Evolutionary conservation across 2,329 filamentous ascomycete species (phyloP), one percentile per base, ranked within the genome.

Genomic region (Dothidotthia symphoricarpi): DNA sequence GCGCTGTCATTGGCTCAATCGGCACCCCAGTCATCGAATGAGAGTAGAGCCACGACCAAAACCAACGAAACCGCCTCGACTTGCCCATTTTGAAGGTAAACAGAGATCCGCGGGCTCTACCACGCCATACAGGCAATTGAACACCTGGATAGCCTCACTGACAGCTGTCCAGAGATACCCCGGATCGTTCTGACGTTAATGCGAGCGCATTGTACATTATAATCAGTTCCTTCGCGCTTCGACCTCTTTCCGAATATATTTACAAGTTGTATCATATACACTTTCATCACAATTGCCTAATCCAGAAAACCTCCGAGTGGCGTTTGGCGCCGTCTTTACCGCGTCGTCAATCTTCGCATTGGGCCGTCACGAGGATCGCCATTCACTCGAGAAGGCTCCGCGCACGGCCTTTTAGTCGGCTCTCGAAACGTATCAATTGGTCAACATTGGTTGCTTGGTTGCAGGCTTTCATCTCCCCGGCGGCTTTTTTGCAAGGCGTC

Each of bases 361-460:
- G 40, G 31, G 31, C 45, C 43, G 49, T 66, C 61, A 64, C 58
- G 54, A 50, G 60, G 57, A 51, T 47, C 48, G 36, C 53, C 42
- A 52, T 64, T 64, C 62, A 64, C 60, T 55, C 38, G 32, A 32
- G 28, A 42, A 47, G 39, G 43, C 39, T 43, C 34, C 36, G 55
- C 41, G 60, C 61, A 59, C 60, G 50, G 51, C 28, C 45, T 37
- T 33, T 28, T 13, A 17, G 38, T 45, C 46, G 39, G 16, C 39
- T 53, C 31, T 42, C 45, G 46, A 57, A 53, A 55, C 59, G 33
- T 34, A 56, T 59, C 54, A 59, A 65, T 59, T 63, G 62, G 62
- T 49, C 44, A 52, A 46, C 47, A 54, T 42, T 43, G 17, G 41
- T 45, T 54, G 54, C 44, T 46, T 35, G 45, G 37, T 51, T 50